Evolutionary conservation across 1,284 basidiomycete species (phyloP), one percentile per base, ranked within the genome.

Genomic region (Cryptococcus sp.): DNA sequence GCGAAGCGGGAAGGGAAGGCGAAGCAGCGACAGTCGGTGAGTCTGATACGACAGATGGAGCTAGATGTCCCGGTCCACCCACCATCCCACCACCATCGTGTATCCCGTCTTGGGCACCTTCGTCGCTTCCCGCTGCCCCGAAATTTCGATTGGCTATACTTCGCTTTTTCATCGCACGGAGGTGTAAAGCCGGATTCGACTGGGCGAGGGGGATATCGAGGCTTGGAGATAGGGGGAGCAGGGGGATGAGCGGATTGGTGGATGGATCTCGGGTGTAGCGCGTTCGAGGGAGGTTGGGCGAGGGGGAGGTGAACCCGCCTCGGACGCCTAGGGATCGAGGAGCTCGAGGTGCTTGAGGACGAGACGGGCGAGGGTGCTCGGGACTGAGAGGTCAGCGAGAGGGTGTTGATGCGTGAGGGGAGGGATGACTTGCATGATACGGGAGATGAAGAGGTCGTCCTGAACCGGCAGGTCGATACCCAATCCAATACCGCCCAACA

Each of bases 111-210:
- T 7, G 28, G 14, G 28, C 7, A 31, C 28, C 28, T 31, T 31
- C 28, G 28, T 31, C 14, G 9, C 14, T 14, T 31, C 9, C 28
- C 28, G 28, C 7, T 7, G 28, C 28, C 9, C 51, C 52, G 21
- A 50, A 48, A 34, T 45, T 45, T 3, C 51, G 41, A 16, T 18
- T 21, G 16, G 55, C 50, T 10, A 52, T 34, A 28, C 50, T 48
- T 24, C 56, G 53, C 40, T 52, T 54, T 44, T 53, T 54, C 53
- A 58, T 52, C 22, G 45, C 35, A 18, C 51, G 50, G 6, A 58
- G 34, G 40, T 58, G 56, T 23, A 53, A 48, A 1, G 50, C 43
- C 3, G 56, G 56, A 26, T 52, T 53, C 5, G 50, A 41, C 14
- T 58, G 48, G 12, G 44, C 51, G 7, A 58, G 24, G 10, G 48